phyloP scores from a whole-genome alignment of 2,329 filamentous ascomycete species.

The Cadophora luteo-olivacea region DNA sequence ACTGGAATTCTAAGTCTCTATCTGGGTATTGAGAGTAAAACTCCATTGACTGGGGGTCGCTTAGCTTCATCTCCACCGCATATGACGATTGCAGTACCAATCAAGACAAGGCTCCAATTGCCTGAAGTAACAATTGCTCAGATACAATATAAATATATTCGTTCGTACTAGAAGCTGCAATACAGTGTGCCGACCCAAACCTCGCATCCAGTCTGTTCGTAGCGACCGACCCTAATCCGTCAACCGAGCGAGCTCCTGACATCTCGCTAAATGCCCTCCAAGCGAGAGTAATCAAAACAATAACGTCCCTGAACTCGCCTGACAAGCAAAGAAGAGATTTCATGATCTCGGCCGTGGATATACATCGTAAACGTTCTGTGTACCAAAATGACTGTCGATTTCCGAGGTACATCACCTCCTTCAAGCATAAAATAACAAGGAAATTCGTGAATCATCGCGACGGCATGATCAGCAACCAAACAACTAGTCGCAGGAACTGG shows the following conservation, averaged over 20 bases:
- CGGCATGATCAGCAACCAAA: too few species aligned
- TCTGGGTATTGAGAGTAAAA: too few species aligned
- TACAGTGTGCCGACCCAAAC: neutral
- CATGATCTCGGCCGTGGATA: neutral
- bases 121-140: too few species aligned
- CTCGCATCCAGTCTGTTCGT: neutral
- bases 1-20: too few species aligned
- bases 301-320: too few species aligned
- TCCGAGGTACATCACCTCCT: neutral
- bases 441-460: neutral
- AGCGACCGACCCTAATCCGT: neutral
- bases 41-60: too few species aligned
- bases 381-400: neutral
- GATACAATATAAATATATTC: neutral
- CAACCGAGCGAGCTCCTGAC: neutral
- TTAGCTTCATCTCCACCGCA: too few species aligned
- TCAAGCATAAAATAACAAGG: neutral
- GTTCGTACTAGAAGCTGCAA: neutral
- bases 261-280: neutral
- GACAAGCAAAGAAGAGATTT: neutral
- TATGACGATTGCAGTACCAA: too few species aligned
- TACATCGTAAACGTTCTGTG: neutral
- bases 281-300: neutral
- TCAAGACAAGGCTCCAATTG: too few species aligned
- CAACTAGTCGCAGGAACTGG: neutral